Evolutionary conservation across 2,329 filamentous ascomycete genomes (phyloP).

Genomic region (Helotiales sp.): DNA sequence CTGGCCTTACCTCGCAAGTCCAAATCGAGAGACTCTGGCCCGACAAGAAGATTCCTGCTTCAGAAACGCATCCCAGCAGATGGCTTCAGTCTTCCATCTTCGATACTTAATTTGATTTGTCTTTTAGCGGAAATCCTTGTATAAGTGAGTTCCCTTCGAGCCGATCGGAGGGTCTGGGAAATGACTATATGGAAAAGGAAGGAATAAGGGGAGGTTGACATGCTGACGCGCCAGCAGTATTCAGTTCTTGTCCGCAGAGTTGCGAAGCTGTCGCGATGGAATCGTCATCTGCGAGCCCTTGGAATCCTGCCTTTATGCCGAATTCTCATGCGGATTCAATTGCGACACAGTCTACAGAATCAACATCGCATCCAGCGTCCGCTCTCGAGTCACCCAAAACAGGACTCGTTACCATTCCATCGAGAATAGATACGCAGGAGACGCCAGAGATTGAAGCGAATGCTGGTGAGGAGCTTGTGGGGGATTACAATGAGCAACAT

Average conservation of each 20-base stretch:
- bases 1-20: conserved; percentile 14
- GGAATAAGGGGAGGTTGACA: neutral
- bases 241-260: conserved; percentile 26
- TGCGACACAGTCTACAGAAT: conserved; percentile 11
- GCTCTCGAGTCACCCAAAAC: conserved; percentile 8
- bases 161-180: neutral
- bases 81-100: conserved; percentile 19
- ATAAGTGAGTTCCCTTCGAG: conserved; percentile 26
- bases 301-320: conserved; percentile 55
- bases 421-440: neutral
- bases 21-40: neutral
- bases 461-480: neutral
- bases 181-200: conserved; percentile 6
- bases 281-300: conserved; percentile 45
- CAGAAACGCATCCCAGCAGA: conserved; percentile 10
- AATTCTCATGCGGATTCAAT: conserved; percentile 36
- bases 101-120: conserved; percentile 26
- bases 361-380: conserved; percentile 5
- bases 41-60: conserved; percentile 5
- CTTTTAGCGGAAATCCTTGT: conserved; percentile 28
- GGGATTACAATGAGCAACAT: conserved; percentile 21
- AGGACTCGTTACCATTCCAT: conserved; percentile 1
- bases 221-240: conserved; percentile 30
- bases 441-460: neutral
- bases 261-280: conserved; percentile 38